A percentile compares a stretch with the other conserved stretches of the same genome.
phyloP scores from a whole-genome alignment of 495 filamentous ascomycete species.

The Chaetomium cochliodes region DNA sequence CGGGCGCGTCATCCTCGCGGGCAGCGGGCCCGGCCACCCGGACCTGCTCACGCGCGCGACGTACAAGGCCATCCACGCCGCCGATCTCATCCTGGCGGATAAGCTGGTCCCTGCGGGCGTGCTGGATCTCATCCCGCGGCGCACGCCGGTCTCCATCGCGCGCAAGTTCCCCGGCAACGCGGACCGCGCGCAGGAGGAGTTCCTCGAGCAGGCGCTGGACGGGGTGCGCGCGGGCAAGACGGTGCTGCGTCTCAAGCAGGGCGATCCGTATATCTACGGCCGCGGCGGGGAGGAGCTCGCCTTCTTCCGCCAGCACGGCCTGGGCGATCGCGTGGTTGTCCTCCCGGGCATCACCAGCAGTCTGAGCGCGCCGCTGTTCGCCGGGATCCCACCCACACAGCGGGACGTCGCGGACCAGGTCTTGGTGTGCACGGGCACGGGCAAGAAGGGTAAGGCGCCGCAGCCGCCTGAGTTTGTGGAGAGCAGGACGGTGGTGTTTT shows the following conservation, averaged over 20 bases:
- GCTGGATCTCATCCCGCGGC: constrained; percentile 82
- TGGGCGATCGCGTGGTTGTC: constrained; percentile 54
- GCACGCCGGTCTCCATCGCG: constrained; percentile 86
- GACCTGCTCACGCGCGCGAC: constrained; percentile 88
- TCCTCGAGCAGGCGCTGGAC: constrained; percentile 74
- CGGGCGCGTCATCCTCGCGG: constrained; percentile 82
- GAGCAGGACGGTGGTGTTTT: constrained; percentile 83
- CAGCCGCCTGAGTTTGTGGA: constrained; percentile 73
- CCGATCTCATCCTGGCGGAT: constrained; percentile 89
- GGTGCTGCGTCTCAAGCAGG: constrained; percentile 90
- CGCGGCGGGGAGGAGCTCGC: constrained; percentile 87
- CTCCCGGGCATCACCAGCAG: constrained; percentile 89
- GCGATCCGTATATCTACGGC: constrained; percentile 94
- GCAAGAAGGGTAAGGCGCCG: constrained; percentile 82
- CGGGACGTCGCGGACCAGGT: constrained; percentile 88
- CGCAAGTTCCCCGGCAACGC: constrained; percentile 98
- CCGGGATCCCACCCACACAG: constrained; percentile 83
- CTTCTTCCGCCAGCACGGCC: constrained; percentile 76
- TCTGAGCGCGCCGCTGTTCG: constrained; percentile 82
- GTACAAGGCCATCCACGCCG: constrained; percentile 75
- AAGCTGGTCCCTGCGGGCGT: constrained; percentile 91
- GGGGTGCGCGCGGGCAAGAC: constrained; percentile 69
- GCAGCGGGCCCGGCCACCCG: constrained; percentile 90
- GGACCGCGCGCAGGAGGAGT: constrained; percentile 86
- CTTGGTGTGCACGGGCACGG: constrained; percentile 90